Percentiles rank a stretch among this genome's conserved stretches.
Conservation (phyloP, 106 monocot genomes). For the Dendrobium nobile region DNA sequence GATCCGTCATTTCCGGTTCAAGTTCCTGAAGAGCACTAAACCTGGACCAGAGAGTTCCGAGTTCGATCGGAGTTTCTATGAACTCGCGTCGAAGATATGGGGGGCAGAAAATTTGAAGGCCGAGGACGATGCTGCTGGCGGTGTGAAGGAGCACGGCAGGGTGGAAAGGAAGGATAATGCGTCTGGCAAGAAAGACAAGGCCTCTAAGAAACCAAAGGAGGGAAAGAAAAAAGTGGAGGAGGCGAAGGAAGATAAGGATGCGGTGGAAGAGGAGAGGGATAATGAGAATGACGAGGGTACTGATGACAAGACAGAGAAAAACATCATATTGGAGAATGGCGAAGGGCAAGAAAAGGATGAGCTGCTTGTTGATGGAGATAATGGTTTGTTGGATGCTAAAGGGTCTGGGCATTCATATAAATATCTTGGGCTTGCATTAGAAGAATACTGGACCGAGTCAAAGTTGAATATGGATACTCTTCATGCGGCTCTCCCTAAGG, state of each 20-base stretch:
- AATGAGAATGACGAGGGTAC: neutral
- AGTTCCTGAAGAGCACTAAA: neutral
- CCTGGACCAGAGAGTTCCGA: neutral
- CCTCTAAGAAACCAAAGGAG: neutral
- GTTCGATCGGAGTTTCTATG: neutral
- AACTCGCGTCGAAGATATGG: conserved; percentile 1
- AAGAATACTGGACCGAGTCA: conserved; percentile 1
- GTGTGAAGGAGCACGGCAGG: neutral
- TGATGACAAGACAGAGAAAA: neutral
- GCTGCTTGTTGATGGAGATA: neutral
- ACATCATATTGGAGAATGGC: neutral
- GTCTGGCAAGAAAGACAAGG: neutral
- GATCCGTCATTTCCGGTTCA: neutral
- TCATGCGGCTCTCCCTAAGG: neutral
- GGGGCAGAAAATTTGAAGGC: neutral
- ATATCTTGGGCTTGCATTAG: conserved; percentile 2
- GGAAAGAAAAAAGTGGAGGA: neutral
- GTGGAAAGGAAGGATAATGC: neutral
- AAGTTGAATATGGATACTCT: conserved; percentile 4
- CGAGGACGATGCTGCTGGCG: neutral
- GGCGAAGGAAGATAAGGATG: neutral
- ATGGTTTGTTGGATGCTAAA: neutral
- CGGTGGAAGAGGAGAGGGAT: neutral
- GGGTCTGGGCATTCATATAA: neutral
- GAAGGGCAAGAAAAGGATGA: neutral